Percentiles rank a stretch among this genome's conserved stretches.
Evolutionary conservation across 2,329 filamentous ascomycete species (phyloP).

Genomic region (Colletotrichum eleusines): DNA sequence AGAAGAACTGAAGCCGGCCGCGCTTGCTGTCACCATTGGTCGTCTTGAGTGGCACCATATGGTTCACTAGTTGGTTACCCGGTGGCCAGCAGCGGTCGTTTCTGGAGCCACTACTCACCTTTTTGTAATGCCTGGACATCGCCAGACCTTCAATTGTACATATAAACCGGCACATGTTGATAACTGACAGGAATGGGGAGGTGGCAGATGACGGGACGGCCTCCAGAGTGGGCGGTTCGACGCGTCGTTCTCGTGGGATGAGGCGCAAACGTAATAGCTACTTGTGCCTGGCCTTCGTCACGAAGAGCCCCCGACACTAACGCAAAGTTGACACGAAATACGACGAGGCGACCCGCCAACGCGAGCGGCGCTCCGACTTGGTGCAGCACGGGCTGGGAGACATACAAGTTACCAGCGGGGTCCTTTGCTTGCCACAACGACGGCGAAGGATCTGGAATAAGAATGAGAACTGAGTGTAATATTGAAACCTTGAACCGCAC

Average conservation of each 20-base stretch:
- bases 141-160: slow-evolving; percentile 28
- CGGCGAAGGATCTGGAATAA: neutral
- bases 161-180: slow-evolving; percentile 2
- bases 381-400: neutral
- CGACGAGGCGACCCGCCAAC: too few relatives aligned
- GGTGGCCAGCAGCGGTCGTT: neutral
- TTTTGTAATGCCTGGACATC: slow-evolving; percentile 30
- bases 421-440: neutral
- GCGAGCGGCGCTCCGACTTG: neutral
- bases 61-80: neutral
- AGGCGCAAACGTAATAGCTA: slow-evolving; percentile 1
- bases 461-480: neutral
- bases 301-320: neutral
- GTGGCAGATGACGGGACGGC: slow-evolving; percentile 10
- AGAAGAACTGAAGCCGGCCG: slow-evolving; percentile 37
- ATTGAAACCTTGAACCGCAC: slow-evolving; percentile 1
- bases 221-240: neutral
- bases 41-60: neutral
- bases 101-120: neutral
- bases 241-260: neutral
- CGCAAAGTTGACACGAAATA: neutral
- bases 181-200: neutral
- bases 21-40: neutral
- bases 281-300: neutral
- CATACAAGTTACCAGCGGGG: neutral